Conservation (phyloP, 208 protist genomes). For the Kentomonas sorsogonicus region DNA sequence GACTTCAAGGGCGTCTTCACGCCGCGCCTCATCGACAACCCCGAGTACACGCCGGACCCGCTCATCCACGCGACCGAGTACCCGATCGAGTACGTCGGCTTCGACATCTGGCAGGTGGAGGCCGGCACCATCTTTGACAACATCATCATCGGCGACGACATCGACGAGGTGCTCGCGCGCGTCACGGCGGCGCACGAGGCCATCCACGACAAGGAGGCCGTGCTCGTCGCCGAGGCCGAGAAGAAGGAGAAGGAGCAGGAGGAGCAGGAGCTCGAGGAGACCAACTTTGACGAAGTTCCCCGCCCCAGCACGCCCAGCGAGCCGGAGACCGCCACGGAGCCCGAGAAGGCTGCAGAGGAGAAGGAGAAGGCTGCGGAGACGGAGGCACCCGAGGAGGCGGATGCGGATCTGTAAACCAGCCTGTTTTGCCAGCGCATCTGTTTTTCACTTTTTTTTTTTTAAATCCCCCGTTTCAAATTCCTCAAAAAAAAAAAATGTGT, state of each 20-base stretch:
- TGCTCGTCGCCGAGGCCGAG: constrained; percentile 6
- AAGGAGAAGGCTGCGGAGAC: neutral
- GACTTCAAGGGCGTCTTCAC: constrained; percentile 93
- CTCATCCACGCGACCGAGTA: constrained; percentile 61
- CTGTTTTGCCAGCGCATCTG: too few species aligned
- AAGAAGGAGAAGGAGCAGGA: constrained; percentile 9
- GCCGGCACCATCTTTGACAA: constrained; percentile 95
- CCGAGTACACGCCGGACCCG: constrained; percentile 72
- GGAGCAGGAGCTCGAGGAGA: neutral
- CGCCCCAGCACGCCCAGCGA: neutral
- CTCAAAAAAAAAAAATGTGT: too few species aligned
- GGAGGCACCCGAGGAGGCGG: too few species aligned
- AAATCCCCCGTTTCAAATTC: too few species aligned
- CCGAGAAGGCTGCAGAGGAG: neutral
- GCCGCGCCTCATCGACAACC: constrained; percentile 87
- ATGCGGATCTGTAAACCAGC: too few species aligned
- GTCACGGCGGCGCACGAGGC: constrained; percentile 23
- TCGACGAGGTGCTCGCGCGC: constrained; percentile 71
- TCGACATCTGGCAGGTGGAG: constrained; percentile 96
- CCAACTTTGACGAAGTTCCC: neutral
- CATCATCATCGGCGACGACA: constrained; percentile 89
- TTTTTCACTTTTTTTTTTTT: too few species aligned
- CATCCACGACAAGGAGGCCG: constrained; percentile 19
- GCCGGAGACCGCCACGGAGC: neutral
- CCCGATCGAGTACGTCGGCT: constrained; percentile 79